Evolutionary conservation across 345 rosid genomes (phyloP).

Genomic region (Lepidium aucheri): DNA sequence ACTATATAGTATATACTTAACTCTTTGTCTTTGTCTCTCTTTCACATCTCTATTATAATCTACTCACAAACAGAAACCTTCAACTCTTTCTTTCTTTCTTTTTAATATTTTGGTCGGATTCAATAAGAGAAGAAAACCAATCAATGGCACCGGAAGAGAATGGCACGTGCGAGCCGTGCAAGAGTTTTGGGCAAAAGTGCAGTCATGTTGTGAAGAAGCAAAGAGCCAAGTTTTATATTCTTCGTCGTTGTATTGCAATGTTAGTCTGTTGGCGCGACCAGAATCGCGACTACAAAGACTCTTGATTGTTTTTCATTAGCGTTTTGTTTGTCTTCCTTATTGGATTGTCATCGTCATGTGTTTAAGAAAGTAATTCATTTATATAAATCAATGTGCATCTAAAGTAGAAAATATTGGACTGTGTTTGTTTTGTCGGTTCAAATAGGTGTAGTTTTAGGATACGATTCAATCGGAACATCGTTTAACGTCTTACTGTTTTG

Average conservation of each 20-base stretch:
- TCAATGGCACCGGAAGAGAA: conserved; percentile 20
- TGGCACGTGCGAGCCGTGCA: conserved; percentile 42
- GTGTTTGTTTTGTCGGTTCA: not conserved
- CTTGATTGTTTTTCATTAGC: not conserved
- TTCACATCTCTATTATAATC: not conserved
- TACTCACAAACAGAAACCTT: not conserved
- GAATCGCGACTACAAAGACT: conserved; percentile 13
- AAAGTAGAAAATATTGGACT: not conserved
- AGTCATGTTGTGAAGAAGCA: conserved; percentile 76
- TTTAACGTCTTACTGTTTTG: not conserved
- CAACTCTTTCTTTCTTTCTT: not conserved
- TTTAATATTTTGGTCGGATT: not conserved
- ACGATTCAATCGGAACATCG: not conserved
- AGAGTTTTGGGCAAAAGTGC: conserved; percentile 65
- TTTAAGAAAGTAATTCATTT: not conserved
- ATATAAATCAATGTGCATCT: not conserved
- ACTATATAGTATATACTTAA: conserved; percentile 6
- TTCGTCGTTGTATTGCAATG: conserved; percentile 79
- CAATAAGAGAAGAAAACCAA: not conserved
- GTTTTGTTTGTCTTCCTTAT: not conserved
- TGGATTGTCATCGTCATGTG: not conserved
- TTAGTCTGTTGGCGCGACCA: conserved; percentile 65
- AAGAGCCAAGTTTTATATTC: conserved; percentile 63
- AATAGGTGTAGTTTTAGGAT: not conserved
- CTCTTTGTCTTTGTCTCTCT: conserved; percentile 3